A percentile compares a stretch with the other conserved stretches of the same genome.
phyloP scores from a whole-genome alignment of 2,329 filamentous ascomycete species.

The Alternaria consortialis region DNA sequence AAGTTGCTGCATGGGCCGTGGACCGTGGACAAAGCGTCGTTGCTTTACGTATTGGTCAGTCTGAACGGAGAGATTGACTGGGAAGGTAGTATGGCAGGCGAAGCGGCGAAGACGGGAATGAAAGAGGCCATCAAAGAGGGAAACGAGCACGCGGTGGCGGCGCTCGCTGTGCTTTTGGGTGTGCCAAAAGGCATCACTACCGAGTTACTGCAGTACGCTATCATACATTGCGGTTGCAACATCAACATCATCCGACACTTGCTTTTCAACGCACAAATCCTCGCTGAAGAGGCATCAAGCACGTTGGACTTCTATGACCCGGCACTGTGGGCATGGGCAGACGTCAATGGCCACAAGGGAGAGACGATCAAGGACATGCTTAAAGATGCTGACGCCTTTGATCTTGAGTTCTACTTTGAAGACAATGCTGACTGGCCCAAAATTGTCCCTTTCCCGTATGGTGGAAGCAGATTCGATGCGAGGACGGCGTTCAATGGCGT shows the following conservation, averaged over 20 bases:
- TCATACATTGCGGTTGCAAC: slow-evolving; percentile 41
- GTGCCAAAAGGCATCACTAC: slow-evolving; percentile 42
- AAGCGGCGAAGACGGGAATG: slow-evolving; percentile 45
- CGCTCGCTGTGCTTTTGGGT: slow-evolving; percentile 45
- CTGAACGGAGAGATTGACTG: slow-evolving; percentile 48
- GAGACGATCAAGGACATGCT: slow-evolving; percentile 43
- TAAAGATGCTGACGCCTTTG: slow-evolving; percentile 41
- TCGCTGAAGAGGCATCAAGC: slow-evolving; percentile 24
- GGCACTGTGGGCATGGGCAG: slow-evolving; percentile 46
- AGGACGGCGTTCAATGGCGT: slow-evolving; percentile 34
- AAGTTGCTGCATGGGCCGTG: slow-evolving; percentile 50
- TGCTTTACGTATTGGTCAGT: slow-evolving; percentile 48
- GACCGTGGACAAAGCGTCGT: slow-evolving; percentile 38
- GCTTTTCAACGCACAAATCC: slow-evolving; percentile 48
- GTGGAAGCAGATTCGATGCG: slow-evolving; percentile 45
- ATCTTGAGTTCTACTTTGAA: slow-evolving; percentile 47
- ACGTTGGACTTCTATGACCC: slow-evolving; percentile 48
- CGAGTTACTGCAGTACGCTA: slow-evolving; percentile 39
- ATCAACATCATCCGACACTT: slow-evolving; percentile 43
- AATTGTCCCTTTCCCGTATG: slow-evolving; percentile 47
- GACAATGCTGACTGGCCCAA: slow-evolving; percentile 37
- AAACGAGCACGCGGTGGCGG: slow-evolving; percentile 45
- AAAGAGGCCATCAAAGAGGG: slow-evolving; percentile 37
- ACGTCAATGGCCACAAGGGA: slow-evolving; percentile 39
- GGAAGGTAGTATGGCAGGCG: slow-evolving; percentile 45